Percentiles rank a stretch among this genome's conserved stretches.
Conservation (phyloP, 352 stramenopile species). For the Globisporangium canariense region DNA sequence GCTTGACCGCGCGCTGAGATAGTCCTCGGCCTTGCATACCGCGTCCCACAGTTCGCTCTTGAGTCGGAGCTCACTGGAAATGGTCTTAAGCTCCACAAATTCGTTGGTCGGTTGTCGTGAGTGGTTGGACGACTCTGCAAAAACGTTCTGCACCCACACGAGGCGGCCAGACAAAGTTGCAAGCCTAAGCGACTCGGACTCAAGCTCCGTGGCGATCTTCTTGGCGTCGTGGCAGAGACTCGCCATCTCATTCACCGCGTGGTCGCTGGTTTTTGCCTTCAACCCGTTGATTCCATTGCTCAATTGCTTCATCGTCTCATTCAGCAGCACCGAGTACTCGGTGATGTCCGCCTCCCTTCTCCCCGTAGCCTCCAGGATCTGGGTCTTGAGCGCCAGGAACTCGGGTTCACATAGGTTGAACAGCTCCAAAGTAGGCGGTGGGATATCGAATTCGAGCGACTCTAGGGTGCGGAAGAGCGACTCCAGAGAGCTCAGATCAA, state of each 20-base stretch:
- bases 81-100: slow-evolving; percentile 32
- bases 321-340: slow-evolving; percentile 26
- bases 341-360: slow-evolving; percentile 30
- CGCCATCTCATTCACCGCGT: slow-evolving; percentile 28
- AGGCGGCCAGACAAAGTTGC: slow-evolving; percentile 26
- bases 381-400: slow-evolving; percentile 35
- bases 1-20: slow-evolving; percentile 30
- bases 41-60: slow-evolving; percentile 64
- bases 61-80: slow-evolving; percentile 40
- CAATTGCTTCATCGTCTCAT: slow-evolving; percentile 16
- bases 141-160: slow-evolving; percentile 34
- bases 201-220: slow-evolving; percentile 22
- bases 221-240: slow-evolving; percentile 32
- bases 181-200: slow-evolving; percentile 28
- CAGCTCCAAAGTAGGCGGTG: slow-evolving; percentile 22
- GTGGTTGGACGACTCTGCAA: slow-evolving; percentile 34
- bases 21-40: slow-evolving; percentile 43
- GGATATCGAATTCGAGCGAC: slow-evolving; percentile 30
- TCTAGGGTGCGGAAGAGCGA: slow-evolving; percentile 37
- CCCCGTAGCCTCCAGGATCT: slow-evolving; percentile 26
- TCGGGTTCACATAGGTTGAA: slow-evolving; percentile 44
- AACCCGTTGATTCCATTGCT: slow-evolving; percentile 20
- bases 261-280: slow-evolving; percentile 27
- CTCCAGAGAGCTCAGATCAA: slow-evolving; percentile 42
- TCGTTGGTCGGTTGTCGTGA: slow-evolving; percentile 25